Evolutionary conservation across 176 grass and related monocot species (phyloP).

Genomic region (Zizania latifolia): DNA sequence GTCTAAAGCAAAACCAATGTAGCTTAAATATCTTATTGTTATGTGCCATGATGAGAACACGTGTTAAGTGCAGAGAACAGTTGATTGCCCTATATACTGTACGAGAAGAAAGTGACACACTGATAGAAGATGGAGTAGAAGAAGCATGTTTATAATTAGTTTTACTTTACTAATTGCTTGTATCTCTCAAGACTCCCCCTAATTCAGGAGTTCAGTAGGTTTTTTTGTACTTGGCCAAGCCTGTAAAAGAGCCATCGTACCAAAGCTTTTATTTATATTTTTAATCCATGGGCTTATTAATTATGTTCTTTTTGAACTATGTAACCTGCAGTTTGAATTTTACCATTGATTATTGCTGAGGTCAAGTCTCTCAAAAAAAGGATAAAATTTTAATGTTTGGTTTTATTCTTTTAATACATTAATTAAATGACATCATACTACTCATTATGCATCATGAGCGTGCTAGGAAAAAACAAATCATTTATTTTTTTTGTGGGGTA

Average conservation of each 20-base stretch:
- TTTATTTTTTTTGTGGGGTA: slow-evolving; percentile 24
- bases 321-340: not conserved
- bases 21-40: not conserved
- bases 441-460: slow-evolving; percentile 2
- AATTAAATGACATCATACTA: slow-evolving; percentile 5
- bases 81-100: not conserved
- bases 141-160: not conserved
- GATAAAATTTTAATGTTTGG: not conserved
- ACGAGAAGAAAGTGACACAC: not conserved
- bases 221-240: not conserved
- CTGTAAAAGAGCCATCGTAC: not conserved
- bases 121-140: not conserved
- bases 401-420: not conserved
- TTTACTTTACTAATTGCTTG: not conserved
- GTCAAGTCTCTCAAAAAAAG: not conserved
- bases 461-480: slow-evolving; percentile 23
- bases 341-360: not conserved
- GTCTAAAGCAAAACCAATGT: no score
- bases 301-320: not conserved
- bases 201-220: not conserved
- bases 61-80: not conserved
- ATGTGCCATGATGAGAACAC: not conserved
- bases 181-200: not conserved
- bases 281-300: not conserved
- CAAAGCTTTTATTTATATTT: not conserved